Evolutionary conservation across 2,329 filamentous ascomycete species (phyloP).

Genomic region (Ophioceras dolichostomum): DNA sequence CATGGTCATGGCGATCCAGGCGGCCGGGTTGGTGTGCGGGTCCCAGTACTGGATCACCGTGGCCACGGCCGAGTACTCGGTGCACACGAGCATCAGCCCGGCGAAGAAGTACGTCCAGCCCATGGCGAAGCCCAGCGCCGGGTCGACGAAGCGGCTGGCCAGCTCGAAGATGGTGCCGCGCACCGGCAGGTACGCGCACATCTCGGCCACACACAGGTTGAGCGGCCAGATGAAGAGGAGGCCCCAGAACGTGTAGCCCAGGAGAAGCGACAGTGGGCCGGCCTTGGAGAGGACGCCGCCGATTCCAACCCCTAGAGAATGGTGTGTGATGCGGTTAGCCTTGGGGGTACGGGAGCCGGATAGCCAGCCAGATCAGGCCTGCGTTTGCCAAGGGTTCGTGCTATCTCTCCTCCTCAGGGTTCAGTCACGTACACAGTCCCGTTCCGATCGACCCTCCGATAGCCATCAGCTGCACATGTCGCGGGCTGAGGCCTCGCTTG

Average conservation of each 20-base stretch:
- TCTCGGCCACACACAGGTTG: conserved; percentile 38
- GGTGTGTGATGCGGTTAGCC: background rate
- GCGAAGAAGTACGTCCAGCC: conserved; percentile 39
- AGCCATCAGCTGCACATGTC: conserved; percentile 36
- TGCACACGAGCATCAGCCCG: conserved; percentile 30
- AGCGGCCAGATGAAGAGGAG: conserved; percentile 29
- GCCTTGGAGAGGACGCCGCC: conserved; percentile 27
- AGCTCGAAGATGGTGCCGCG: conserved; percentile 42
- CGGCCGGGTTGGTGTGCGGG: conserved; percentile 27
- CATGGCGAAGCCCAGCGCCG: conserved; percentile 42
- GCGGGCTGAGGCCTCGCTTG: conserved; percentile 16
- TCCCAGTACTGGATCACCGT: conserved; percentile 32
- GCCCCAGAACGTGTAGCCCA: conserved; percentile 32
- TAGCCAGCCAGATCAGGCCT: background rate
- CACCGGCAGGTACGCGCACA: conserved; percentile 43
- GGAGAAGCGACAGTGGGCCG: conserved; percentile 28
- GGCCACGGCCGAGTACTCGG: conserved; percentile 29
- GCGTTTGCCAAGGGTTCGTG: no score
- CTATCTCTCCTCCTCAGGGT: no score
- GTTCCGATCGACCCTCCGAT: conserved; percentile 34
- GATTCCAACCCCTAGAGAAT: conserved; percentile 21
- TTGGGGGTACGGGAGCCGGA: background rate
- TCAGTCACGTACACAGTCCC: conserved; percentile 24
- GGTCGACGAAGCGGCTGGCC: conserved; percentile 41
- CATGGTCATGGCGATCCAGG: conserved; percentile 28